Evolutionary conservation across 1,139 yeast genomes (phyloP), one percentile per base, ranked within the genome.

Genomic region (Lodderomyces jiufengensis): DNA sequence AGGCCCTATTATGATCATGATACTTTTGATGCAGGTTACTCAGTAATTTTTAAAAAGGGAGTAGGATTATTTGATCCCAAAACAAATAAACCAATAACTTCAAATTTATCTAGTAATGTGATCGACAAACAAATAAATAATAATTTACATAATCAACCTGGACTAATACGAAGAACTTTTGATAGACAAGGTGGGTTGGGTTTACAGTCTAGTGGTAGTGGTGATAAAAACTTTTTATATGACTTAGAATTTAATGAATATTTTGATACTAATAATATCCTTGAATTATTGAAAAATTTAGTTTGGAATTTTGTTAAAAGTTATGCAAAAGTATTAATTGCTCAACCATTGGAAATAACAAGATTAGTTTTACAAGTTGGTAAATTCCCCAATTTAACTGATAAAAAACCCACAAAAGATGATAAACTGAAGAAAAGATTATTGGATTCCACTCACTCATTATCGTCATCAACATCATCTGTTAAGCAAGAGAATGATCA

Each of bases 311-410:
- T 86, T 48, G 53, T 80, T 33, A 77, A 78, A 46, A 81, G 80
- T 45, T 88, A 88, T 60, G 61, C 77, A 40, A 80, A 77, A 44
- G 77, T 81, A 34, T 56, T 86, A 27, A 55, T 84, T 16, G 76
- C 87, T 15, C 97, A 92, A 57, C 98, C 98, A 1, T 81, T 90
- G 57, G 97, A 92, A 51, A 84, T 86, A 24, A 79, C 86, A 4
- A 70, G 95, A 38, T 66, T 87, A 44, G 69, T 88, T 27, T 59
- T 88, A 39, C 98, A 92, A 57, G 84, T 86, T 23, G 95, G 95
- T 2, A 76, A 69, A 33, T 77, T 79, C 46, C 57, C 63, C 26
- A 39, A 33, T 7, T 33, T 38, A 16, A 32, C 36, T 5, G 16
- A 34, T 3, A 37, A 45, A 29, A 40, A 39, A 33, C 36, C 29